phyloP scores from a whole-genome alignment of 305 asterid genomes.

The Plantago coronopus region DNA sequence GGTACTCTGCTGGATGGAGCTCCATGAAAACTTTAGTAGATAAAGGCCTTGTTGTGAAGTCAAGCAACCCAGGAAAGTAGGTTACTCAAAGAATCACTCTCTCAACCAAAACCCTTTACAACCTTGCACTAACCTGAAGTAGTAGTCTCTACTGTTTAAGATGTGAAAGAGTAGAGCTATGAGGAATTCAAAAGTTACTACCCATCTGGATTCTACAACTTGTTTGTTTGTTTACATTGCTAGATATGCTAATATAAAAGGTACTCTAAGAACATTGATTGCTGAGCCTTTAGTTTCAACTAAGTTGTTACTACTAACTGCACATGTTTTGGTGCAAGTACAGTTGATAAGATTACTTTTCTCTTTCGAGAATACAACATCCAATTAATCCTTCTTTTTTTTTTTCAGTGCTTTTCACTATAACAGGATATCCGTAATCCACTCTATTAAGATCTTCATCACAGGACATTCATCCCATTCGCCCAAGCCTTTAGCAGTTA shows the following conservation, averaged over 20 bases:
- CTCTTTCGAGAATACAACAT: neutral
- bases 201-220: too few species aligned
- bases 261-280: too few species aligned
- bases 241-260: too few species aligned
- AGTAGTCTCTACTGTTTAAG: neutral
- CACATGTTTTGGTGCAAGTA: too few species aligned
- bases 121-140: constrained; percentile 16
- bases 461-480: too few species aligned
- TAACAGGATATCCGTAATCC: neutral
- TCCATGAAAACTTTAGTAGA: constrained; percentile 76
- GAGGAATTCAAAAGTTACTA: constrained; percentile 8
- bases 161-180: constrained; percentile 6
- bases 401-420: neutral
- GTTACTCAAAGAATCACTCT: constrained; percentile 21
- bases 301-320: too few species aligned
- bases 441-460: neutral
- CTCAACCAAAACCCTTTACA: neutral
- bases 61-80: constrained; percentile 94
- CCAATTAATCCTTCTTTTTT: neutral
- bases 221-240: too few species aligned
- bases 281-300: too few species aligned
- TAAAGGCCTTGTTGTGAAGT: constrained; percentile 89
- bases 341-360: too few species aligned
- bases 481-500: too few species aligned
- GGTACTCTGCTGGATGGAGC: constrained; percentile 91